These are phyloP conservation scores for Gracilaria vermiculophylla DNA, from an alignment of 23 red algal species.

Conservation along the genomic window DNA sequence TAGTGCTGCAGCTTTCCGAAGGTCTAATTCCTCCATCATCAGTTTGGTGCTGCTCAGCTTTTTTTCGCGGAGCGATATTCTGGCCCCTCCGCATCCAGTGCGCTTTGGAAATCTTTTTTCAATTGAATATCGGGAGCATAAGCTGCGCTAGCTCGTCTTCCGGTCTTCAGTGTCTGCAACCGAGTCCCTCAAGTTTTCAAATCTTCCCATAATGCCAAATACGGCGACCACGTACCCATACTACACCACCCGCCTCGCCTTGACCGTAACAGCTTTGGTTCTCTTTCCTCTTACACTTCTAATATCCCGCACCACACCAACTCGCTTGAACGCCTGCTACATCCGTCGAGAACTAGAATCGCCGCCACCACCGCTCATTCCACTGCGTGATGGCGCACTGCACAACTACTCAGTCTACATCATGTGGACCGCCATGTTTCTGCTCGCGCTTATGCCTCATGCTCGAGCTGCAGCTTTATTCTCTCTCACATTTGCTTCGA, in stretches of 20 bases:
- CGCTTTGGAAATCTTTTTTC: too few relatives aligned
- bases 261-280: not conserved
- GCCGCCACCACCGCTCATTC: conserved; percentile 54
- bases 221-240: not conserved
- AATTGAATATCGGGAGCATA: too few relatives aligned
- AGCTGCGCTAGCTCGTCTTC: too few relatives aligned
- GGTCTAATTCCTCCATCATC: too few relatives aligned
- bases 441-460: conserved; percentile 54
- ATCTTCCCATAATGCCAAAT: not conserved
- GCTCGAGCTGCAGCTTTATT: conserved; percentile 45
- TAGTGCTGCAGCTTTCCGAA: too few relatives aligned
- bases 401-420: conserved; percentile 75
- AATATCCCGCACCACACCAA: not conserved
- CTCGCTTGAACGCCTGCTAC: conserved; percentile 54
- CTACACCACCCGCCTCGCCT: not conserved
- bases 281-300: not conserved
- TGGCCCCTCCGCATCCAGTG: too few relatives aligned
- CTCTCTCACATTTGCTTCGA: conserved; percentile 50
- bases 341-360: conserved; percentile 35
- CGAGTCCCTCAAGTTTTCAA: too few relatives aligned
- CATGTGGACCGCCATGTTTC: conserved; percentile 70
- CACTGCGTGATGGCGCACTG: conserved; percentile 54
- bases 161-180: too few relatives aligned
- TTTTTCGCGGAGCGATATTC: too few relatives aligned
- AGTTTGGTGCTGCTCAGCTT: too few relatives aligned